Conservation (phyloP, 768 basidiomycete genomes). For the Paxillus involutus region DNA sequence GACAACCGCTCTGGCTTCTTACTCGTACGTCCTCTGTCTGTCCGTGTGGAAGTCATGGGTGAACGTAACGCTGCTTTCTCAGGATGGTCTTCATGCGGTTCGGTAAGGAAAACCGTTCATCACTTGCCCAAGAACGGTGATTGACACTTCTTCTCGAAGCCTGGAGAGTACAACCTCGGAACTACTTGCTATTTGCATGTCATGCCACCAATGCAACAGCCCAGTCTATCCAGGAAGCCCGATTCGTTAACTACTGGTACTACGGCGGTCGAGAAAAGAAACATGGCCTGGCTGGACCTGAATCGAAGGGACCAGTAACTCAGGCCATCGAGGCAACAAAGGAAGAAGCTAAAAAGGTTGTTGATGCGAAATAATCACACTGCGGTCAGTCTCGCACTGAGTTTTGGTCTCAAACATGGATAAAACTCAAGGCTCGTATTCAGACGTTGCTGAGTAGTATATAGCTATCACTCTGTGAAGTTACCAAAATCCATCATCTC, state of each 20-base stretch:
- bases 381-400: slow-evolving; percentile 1
- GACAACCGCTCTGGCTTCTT: slow-evolving; percentile 85
- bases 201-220: slow-evolving; percentile 90
- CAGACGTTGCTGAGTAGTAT: slow-evolving; percentile 18
- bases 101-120: slow-evolving; percentile 42
- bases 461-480: slow-evolving; percentile 12
- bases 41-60: slow-evolving; percentile 5
- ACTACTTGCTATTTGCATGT: slow-evolving; percentile 93
- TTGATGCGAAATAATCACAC: slow-evolving; percentile 20
- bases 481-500: slow-evolving; percentile 81
- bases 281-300: slow-evolving; percentile 36
- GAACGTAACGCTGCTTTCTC: slow-evolving; percentile 4
- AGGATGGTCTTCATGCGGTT: slow-evolving; percentile 94
- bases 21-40: slow-evolving; percentile 74
- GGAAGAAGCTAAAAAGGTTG: slow-evolving; percentile 40
- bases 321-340: slow-evolving; percentile 49
- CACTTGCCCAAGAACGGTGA: neutral
- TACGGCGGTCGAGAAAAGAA: slow-evolving; percentile 83
- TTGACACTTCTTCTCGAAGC: slow-evolving; percentile 48
- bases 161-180: slow-evolving; percentile 94
- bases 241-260: slow-evolving; percentile 92
- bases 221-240: slow-evolving; percentile 77
- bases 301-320: slow-evolving; percentile 42
- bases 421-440: neutral
- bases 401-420: neutral